A percentile compares a stretch with the other conserved stretches of the same genome.
These are phyloP conservation scores for Acrocalymma vagum DNA, from an alignment of 2,329 filamentous ascomycete genomes.

Conservation along the genomic window DNA sequence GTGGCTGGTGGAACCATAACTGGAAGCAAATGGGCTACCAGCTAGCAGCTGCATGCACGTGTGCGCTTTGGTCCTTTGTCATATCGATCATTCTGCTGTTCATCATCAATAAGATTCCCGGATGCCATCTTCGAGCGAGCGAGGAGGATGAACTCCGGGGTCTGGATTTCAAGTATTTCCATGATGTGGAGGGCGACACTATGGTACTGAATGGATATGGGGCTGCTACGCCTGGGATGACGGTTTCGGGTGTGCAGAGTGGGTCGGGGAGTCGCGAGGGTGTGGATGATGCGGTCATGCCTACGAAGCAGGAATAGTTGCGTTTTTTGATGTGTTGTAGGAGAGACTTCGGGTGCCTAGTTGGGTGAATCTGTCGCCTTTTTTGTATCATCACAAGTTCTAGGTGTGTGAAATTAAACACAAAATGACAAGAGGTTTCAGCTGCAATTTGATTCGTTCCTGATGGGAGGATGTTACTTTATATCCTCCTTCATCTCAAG, in stretches of 20 bases:
- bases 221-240: slow-evolving; percentile 16
- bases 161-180: slow-evolving; percentile 61
- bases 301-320: slow-evolving; percentile 29
- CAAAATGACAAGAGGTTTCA: too few relatives aligned
- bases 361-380: too few relatives aligned
- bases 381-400: too few relatives aligned
- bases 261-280: slow-evolving; percentile 28
- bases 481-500: too few relatives aligned
- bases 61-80: slow-evolving; percentile 64
- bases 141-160: slow-evolving; percentile 65
- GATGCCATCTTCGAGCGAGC: slow-evolving; percentile 62
- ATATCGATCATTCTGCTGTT: slow-evolving; percentile 63
- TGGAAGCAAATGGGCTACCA: slow-evolving; percentile 66
- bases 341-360: too few relatives aligned
- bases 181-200: slow-evolving; percentile 39
- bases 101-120: slow-evolving; percentile 66
- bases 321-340: too few relatives aligned
- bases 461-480: too few relatives aligned
- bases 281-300: slow-evolving; percentile 19
- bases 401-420: too few relatives aligned
- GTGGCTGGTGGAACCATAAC: slow-evolving; percentile 62
- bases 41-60: slow-evolving; percentile 65
- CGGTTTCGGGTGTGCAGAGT: slow-evolving; percentile 15
- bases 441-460: too few relatives aligned
- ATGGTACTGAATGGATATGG: slow-evolving; percentile 31